Percentiles rank a stretch among this genome's conserved stretches.
phyloP scores from a whole-genome alignment of 352 stramenopile genomes.

The Aphanomyces astaci region DNA sequence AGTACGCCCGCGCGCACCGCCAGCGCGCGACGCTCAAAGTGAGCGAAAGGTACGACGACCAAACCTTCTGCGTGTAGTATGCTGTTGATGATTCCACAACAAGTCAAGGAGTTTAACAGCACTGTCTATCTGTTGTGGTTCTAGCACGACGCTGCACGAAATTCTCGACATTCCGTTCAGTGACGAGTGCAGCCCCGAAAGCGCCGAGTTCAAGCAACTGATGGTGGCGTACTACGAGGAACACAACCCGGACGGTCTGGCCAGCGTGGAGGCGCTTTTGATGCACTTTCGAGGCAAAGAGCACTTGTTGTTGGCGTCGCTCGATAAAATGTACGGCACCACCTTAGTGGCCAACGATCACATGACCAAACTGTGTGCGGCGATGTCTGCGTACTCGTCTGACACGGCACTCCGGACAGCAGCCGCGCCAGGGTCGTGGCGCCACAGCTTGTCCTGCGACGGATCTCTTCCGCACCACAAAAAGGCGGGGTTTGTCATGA shows the following conservation, averaged over 20 bases:
- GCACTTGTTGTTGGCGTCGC: slow-evolving; percentile 41
- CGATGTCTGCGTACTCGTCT: background rate
- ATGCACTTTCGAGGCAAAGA: slow-evolving; percentile 31
- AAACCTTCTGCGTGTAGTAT: background rate
- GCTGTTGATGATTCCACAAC: no score
- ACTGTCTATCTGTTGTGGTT: no score
- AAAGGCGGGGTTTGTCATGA: slow-evolving; percentile 37
- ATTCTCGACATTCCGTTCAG: slow-evolving; percentile 31
- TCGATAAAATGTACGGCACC: slow-evolving; percentile 64
- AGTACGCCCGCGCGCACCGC: slow-evolving; percentile 9
- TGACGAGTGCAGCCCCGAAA: background rate
- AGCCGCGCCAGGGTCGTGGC: background rate
- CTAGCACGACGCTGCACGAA: slow-evolving; percentile 19
- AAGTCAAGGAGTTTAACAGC: no score
- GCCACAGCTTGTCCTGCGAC: slow-evolving; percentile 29
- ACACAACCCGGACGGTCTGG: slow-evolving; percentile 18
- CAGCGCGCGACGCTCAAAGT: background rate
- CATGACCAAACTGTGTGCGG: slow-evolving; percentile 31
- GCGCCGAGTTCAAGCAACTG: slow-evolving; percentile 10
- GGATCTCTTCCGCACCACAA: slow-evolving; percentile 35
- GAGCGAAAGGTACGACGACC: background rate
- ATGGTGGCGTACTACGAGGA: slow-evolving; percentile 11
- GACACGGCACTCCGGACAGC: background rate
- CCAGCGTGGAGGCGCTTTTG: slow-evolving; percentile 1
- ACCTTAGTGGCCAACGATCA: slow-evolving; percentile 30